Conservation (phyloP, 345 rosid species). For the Cardamine chenopodiifolia region DNA sequence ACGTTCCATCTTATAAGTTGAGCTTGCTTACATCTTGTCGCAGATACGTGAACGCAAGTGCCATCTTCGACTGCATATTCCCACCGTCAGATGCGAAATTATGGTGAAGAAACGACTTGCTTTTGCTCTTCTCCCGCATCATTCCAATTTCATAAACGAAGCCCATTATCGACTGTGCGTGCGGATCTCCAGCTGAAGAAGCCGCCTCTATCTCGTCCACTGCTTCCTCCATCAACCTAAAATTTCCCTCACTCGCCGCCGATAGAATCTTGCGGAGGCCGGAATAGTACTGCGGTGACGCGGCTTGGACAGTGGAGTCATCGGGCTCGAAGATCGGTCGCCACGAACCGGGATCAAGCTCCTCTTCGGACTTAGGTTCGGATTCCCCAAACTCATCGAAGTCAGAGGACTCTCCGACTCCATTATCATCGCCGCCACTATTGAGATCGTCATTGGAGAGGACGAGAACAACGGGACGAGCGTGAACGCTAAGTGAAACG, state of each 20-base stretch:
- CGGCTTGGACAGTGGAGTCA: slow-evolving; percentile 35
- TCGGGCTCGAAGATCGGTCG: slow-evolving; percentile 88
- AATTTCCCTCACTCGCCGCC: slow-evolving; percentile 60
- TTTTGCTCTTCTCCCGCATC: slow-evolving; percentile 71
- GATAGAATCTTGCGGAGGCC: slow-evolving; percentile 59
- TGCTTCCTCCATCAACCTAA: slow-evolving; percentile 70
- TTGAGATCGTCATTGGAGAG: slow-evolving; percentile 89
- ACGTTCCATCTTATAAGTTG: not conserved
- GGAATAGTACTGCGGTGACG: slow-evolving; percentile 53
- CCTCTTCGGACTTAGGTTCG: slow-evolving; percentile 66
- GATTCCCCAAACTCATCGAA: slow-evolving; percentile 85
- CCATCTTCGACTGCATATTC: slow-evolving; percentile 91
- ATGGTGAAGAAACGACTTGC: slow-evolving; percentile 78
- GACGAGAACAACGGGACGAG: slow-evolving; percentile 71
- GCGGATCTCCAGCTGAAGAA: slow-evolving; percentile 66
- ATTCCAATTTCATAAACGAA: slow-evolving; percentile 72
- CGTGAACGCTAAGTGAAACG: slow-evolving; percentile 46
- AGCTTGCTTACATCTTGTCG: slow-evolving; percentile 84
- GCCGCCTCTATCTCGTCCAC: slow-evolving; percentile 62
- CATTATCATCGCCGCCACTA: slow-evolving; percentile 58
- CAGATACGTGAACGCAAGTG: slow-evolving; percentile 77
- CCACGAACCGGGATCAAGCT: slow-evolving; percentile 96
- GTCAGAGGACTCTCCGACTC: slow-evolving; percentile 44
- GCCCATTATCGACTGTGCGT: slow-evolving; percentile 75
- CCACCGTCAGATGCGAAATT: slow-evolving; percentile 73